Evolutionary conservation across 2,329 filamentous ascomycete genomes (phyloP).

Genomic region (Trichophyton equinum): DNA sequence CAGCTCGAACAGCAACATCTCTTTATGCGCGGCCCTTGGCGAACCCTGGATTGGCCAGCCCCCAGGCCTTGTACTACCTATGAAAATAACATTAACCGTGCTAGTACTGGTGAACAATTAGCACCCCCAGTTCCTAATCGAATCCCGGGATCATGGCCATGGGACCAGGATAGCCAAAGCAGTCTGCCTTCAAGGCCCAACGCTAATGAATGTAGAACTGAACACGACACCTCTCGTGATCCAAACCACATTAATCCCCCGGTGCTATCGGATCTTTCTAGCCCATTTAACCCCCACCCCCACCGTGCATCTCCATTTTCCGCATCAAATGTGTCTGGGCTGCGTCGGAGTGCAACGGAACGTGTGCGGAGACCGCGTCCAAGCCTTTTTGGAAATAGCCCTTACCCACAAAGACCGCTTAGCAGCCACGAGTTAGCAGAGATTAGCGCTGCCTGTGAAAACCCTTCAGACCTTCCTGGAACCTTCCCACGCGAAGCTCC

Average conservation of each 20-base stretch:
- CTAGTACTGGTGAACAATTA: background rate
- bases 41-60: background rate
- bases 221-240: background rate
- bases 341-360: constrained; percentile 4
- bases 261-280: background rate
- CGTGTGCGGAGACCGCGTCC: background rate
- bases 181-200: background rate
- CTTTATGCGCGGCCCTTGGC: background rate
- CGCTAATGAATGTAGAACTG: background rate
- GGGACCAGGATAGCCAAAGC: constrained; percentile 3
- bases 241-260: background rate
- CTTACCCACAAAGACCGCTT: background rate
- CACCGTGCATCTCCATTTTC: background rate
- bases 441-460: background rate
- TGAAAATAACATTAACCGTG: background rate
- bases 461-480: constrained; percentile 14
- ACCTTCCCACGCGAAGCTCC: constrained; percentile 18
- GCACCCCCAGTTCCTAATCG: constrained; percentile 3
- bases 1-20: constrained; percentile 9
- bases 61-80: background rate
- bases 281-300: background rate
- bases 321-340: background rate
- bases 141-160: constrained; percentile 9
- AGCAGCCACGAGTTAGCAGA: background rate
- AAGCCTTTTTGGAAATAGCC: background rate